phyloP scores from a whole-genome alignment of 805 yeast genomes.

The Saccharomycopsis sp. region DNA sequence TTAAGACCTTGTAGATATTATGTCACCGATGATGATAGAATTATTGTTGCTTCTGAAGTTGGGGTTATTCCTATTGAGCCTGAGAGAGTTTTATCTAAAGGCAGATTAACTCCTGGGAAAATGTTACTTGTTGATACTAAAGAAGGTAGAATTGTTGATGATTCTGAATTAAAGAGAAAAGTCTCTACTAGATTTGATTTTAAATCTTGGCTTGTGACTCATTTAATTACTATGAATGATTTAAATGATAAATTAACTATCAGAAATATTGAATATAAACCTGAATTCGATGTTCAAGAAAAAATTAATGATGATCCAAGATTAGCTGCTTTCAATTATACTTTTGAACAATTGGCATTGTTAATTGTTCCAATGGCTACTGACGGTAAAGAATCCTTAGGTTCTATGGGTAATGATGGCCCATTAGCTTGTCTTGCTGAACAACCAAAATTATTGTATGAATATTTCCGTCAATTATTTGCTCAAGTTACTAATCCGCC shows the following conservation, averaged over 20 bases:
- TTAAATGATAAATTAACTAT: conserved; percentile 48
- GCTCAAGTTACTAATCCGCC: conserved; percentile 99
- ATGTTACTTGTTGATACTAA: conserved; percentile 92
- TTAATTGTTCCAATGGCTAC: conserved; percentile 90
- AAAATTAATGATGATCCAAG: conserved; percentile 77
- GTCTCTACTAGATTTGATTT: conserved; percentile 84
- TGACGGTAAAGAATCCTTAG: conserved; percentile 88
- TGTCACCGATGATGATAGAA: conserved; percentile 87
- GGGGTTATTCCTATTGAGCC: conserved; percentile 92
- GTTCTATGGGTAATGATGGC: conserved; percentile 98
- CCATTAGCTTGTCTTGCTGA: conserved; percentile 92
- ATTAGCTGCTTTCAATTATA: conserved; percentile 81
- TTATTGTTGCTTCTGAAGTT: conserved; percentile 97
- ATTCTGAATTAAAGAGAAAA: conserved; percentile 72
- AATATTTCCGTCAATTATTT: conserved; percentile 90
- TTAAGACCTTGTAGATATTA: conserved; percentile 97
- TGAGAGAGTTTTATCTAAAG: conserved; percentile 76
- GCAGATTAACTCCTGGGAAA: conserved; percentile 92
- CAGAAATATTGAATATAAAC: conserved; percentile 23
- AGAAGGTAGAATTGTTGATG: conserved; percentile 89
- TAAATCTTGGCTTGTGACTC: conserved; percentile 87
- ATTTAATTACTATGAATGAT: conserved; percentile 78
- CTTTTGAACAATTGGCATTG: conserved; percentile 84
- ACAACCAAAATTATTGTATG: conserved; percentile 85
- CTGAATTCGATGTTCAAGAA: conserved; percentile 22